Evolutionary conservation across 768 basidiomycete genomes (phyloP).

Genomic region (Gelatoporia subvermispora): DNA sequence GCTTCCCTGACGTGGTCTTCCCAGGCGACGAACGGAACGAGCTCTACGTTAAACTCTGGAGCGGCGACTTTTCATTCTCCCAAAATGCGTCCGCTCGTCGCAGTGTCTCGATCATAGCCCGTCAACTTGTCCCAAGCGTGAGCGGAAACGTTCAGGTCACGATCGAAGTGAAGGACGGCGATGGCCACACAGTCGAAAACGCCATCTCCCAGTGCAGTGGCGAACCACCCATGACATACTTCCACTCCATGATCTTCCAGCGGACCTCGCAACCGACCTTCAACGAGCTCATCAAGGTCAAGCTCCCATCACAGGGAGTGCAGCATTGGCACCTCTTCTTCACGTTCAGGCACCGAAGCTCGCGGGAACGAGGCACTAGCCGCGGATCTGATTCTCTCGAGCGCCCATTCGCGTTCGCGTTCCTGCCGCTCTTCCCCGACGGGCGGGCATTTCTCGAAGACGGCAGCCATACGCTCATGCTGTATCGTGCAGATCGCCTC

Average conservation of each 20-base stretch:
- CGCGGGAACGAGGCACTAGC: conserved; percentile 41
- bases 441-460: conserved; percentile 80
- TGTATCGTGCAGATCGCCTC: conserved; percentile 80
- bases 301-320: conserved; percentile 60
- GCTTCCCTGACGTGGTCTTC: conserved; percentile 95
- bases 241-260: conserved; percentile 88
- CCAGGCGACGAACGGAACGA: conserved; percentile 92
- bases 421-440: conserved; percentile 80
- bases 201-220: conserved; percentile 82
- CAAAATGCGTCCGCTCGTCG: conserved; percentile 48
- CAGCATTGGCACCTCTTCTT: conserved; percentile 91
- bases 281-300: conserved; percentile 88
- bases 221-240: conserved; percentile 74
- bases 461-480: conserved; percentile 77
- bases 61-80: conserved; percentile 73
- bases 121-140: conserved; percentile 47
- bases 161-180: conserved; percentile 76
- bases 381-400: conserved; percentile 45
- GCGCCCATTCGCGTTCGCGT: conserved; percentile 87
- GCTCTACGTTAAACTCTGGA: conserved; percentile 94
- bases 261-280: conserved; percentile 87
- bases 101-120: conserved; percentile 54
- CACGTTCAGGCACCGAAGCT: conserved; percentile 77
- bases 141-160: conserved; percentile 82
- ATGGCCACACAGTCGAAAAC: conserved; percentile 64